phyloP scores from a whole-genome alignment of 73 alveolate species.

The Halteria grandinella region DNA sequence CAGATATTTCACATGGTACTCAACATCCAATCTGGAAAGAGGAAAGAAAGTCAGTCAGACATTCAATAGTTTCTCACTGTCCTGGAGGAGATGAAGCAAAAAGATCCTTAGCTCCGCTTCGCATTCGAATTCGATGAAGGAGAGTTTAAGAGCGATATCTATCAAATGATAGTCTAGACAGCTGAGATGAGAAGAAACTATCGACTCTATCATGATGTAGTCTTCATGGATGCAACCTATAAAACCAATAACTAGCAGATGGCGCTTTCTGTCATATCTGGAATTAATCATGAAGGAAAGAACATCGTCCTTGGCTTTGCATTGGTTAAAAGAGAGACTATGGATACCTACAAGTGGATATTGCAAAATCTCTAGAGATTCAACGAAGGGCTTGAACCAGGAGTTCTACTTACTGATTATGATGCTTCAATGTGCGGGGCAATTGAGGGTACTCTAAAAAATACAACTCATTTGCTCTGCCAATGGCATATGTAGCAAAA shows the following conservation, averaged over 20 bases:
- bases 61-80: neutral
- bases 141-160: neutral
- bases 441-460: conserved; percentile 32
- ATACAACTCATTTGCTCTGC: conserved; percentile 52
- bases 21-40: neutral
- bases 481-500: conserved; percentile 68
- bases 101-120: conserved; percentile 29
- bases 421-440: conserved; percentile 68
- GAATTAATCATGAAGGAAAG: conserved; percentile 64
- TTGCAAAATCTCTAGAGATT: conserved; percentile 27
- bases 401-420: conserved; percentile 54
- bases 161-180: conserved; percentile 36
- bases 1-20: conserved; percentile 3
- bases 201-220: conserved; percentile 56
- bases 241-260: conserved; percentile 56
- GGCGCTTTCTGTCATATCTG: conserved; percentile 62
- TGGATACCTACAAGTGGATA: conserved; percentile 64
- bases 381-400: conserved; percentile 44
- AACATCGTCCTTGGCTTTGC: conserved; percentile 60
- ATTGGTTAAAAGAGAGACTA: conserved; percentile 49
- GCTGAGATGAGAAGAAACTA: conserved; percentile 43
- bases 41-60: conserved; percentile 27
- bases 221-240: conserved; percentile 68
- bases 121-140: conserved; percentile 49
- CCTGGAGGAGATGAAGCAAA: neutral